Conservation (phyloP, 225 moss, liverwort and hornwort species). For the Bryum argenteum region DNA sequence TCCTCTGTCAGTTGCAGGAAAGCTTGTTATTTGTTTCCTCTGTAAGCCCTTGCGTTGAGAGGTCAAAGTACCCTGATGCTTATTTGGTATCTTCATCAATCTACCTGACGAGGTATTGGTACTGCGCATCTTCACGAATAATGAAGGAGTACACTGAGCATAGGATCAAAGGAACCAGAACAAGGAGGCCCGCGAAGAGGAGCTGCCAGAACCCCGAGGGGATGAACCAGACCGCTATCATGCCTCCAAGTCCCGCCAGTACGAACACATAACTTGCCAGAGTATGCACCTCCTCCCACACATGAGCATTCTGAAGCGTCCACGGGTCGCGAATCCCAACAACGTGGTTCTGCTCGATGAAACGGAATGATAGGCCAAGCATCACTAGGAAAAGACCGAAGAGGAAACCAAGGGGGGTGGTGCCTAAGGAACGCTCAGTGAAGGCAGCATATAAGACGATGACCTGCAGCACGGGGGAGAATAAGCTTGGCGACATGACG, state of each 20-base stretch:
- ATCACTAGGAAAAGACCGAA: constrained; percentile 51
- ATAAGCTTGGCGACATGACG: constrained; percentile 59
- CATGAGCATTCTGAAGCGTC: constrained; percentile 72
- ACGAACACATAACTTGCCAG: constrained; percentile 67
- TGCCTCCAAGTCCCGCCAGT: constrained; percentile 50
- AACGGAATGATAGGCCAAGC: constrained; percentile 60
- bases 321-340: constrained; percentile 76
- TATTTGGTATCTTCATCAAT: background rate
- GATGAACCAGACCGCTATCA: constrained; percentile 63
- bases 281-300: constrained; percentile 76
- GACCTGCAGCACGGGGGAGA: constrained; percentile 53
- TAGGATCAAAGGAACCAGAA: constrained; percentile 47
- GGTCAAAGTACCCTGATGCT: background rate
- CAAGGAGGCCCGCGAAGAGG: constrained; percentile 39
- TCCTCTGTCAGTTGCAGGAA: constrained; percentile 5
- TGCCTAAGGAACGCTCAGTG: constrained; percentile 55
- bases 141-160: constrained; percentile 60
- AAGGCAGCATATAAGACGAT: constrained; percentile 62
- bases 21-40: constrained; percentile 28
- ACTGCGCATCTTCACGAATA: constrained; percentile 72
- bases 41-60: constrained; percentile 18
- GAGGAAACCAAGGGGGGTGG: constrained; percentile 59
- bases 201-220: constrained; percentile 67
- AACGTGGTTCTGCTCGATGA: constrained; percentile 77
- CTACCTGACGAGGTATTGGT: constrained; percentile 57